Percentiles rank a stretch among this genome's conserved stretches.
These are phyloP conservation scores for Fusarium musae DNA, from an alignment of 2,329 filamentous ascomycete genomes.

Conservation along the genomic window DNA sequence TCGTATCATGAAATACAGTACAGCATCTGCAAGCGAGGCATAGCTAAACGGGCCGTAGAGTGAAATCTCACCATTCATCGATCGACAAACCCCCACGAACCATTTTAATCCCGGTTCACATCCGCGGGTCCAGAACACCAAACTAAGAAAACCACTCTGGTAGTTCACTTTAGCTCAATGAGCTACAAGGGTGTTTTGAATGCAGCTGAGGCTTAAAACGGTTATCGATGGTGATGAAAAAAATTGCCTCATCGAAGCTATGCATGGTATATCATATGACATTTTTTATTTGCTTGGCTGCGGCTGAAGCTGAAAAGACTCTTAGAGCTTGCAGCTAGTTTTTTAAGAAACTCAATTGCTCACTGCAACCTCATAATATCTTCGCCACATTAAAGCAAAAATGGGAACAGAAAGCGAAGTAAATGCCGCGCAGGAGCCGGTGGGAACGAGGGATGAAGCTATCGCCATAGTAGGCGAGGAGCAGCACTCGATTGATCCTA, in stretches of 20 bases:
- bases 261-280: conserved; percentile 21
- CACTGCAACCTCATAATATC: conserved; percentile 3
- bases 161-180: conserved; percentile 18
- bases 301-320: neutral
- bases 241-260: conserved; percentile 34
- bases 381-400: neutral
- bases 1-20: neutral
- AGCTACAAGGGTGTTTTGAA: conserved; percentile 17
- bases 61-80: neutral
- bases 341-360: neutral
- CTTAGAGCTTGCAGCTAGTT: neutral
- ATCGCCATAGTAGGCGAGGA: conserved; percentile 69
- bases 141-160: conserved; percentile 13
- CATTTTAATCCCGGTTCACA: conserved; percentile 22
- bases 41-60: neutral
- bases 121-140: conserved; percentile 6
- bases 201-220: conserved; percentile 35
- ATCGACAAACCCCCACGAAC: conserved; percentile 5
- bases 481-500: conserved; percentile 64
- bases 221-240: conserved; percentile 24
- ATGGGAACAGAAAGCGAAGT: conserved; percentile 25
- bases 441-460: conserved; percentile 46
- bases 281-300: conserved; percentile 1
- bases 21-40: neutral
- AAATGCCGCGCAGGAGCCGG: conserved; percentile 14